Base-by-base conservation (phyloP, 768 basidiomycete species). In the Leccinellum albellum region DNA sequence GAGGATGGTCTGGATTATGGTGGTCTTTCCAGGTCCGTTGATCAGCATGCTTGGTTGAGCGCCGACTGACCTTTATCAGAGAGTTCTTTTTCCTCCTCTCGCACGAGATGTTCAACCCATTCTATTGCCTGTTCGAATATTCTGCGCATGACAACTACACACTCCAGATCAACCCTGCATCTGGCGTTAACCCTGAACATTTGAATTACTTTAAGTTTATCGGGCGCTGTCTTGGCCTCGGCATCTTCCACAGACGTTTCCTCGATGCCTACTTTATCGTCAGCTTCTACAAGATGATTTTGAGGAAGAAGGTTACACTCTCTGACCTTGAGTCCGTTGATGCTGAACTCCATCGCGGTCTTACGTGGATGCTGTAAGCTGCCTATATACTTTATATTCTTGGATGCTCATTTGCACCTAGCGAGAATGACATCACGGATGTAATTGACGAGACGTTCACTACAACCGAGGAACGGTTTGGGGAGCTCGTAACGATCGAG, bases 191-290 rank as follows among this genome's bases (percentile, higher is more conserved):
- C 73, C 97, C 97, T 0, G 97, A 99, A 75, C 97, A 99, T 75
- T 75, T 99, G 71, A 98, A 98, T 78, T 99, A 98, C 78, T 98
- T 98, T 89, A 98, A 98, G 77, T 98, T 99, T 74, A 98, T 99
- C 62, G 97, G 97, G 9, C 87, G 97, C 33, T 92, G 90, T 67
- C 79, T 98, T 54, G 94, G 95, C 52, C 82, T 98, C 45, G 96
- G 92, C 62, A 98, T 99, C 71, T 99, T 99, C 86, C 97, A 99
- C 71, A 87, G 97, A 54, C 91, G 97, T 10, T 99, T 99, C 87
- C 77, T 99, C 62, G 97, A 99, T 64, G 96, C 95, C 33, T 98
- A 98, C 81, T 99, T 99, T 73, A 98, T 98, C 63, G 94, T 96
- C 71, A 92, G 92, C 66, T 97, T 99, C 82, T 98, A 99, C 84